phyloP scores from a whole-genome alignment of 495 filamentous ascomycete species.

The Penicillium manginii region DNA sequence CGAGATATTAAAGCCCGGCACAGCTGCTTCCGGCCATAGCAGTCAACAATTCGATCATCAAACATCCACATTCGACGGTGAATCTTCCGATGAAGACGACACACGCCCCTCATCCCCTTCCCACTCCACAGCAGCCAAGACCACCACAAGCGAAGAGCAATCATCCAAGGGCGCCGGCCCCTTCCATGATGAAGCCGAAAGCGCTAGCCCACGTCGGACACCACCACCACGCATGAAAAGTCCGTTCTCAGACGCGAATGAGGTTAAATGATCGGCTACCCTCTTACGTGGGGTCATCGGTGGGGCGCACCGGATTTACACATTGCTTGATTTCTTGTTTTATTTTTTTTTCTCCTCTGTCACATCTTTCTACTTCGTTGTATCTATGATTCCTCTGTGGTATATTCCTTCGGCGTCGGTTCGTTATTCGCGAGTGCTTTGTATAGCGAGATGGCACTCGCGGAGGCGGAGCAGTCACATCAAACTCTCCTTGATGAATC shows the following conservation, averaged over 20 bases:
- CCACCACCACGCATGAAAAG: slow-evolving; percentile 41
- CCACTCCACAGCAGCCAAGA: slow-evolving; percentile 19
- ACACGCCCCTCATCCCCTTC: slow-evolving; percentile 22
- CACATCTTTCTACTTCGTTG: slow-evolving; percentile 23
- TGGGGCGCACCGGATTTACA: slow-evolving; percentile 10
- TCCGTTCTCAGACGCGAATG: slow-evolving; percentile 53
- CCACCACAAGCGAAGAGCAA: slow-evolving; percentile 7
- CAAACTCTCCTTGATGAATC: slow-evolving; percentile 6
- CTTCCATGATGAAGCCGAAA: slow-evolving; percentile 57
- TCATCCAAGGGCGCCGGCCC: slow-evolving; percentile 55
- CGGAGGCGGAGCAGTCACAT: slow-evolving; percentile 16
- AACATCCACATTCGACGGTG: slow-evolving; percentile 42
- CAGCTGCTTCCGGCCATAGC: slow-evolving; percentile 15
- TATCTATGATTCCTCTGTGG: slow-evolving; percentile 27
- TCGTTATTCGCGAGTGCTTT: slow-evolving; percentile 18
- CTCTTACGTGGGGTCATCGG: neutral
- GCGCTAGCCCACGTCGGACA: slow-evolving; percentile 31
- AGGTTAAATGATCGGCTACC: slow-evolving; percentile 57
- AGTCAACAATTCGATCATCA: slow-evolving; percentile 25
- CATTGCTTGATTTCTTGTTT: slow-evolving; percentile 12
- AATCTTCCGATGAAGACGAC: slow-evolving; percentile 43
- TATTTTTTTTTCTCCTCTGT: slow-evolving; percentile 4
- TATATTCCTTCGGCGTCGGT: slow-evolving; percentile 23
- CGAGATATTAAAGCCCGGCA: slow-evolving; percentile 25
- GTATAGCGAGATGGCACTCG: slow-evolving; percentile 33